Evolutionary conservation across 1,284 basidiomycete genomes (phyloP).

Genomic region (Pulchroboletus neoregius): DNA sequence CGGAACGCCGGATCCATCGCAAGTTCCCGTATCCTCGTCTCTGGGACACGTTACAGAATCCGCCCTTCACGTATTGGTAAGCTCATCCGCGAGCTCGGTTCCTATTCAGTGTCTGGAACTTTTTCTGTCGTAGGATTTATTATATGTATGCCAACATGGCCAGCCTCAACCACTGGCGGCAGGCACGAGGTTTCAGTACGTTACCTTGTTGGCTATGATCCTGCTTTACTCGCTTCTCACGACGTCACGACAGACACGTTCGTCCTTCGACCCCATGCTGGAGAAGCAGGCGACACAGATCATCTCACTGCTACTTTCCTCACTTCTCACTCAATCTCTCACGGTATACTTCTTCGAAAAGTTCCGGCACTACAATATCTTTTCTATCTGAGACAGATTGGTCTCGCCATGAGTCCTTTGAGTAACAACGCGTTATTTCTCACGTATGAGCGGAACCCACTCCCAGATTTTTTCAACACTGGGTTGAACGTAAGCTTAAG

Average conservation of each 20-base stretch:
- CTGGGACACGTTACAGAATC: constrained; percentile 89
- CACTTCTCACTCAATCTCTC: constrained; percentile 96
- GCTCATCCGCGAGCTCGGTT: constrained; percentile 17
- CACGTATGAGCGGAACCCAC: constrained; percentile 95
- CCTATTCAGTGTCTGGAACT: neutral
- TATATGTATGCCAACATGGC: constrained; percentile 98
- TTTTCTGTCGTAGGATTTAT: constrained; percentile 66
- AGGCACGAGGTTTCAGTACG: constrained; percentile 86
- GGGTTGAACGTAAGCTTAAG: constrained; percentile 96
- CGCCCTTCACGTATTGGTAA: constrained; percentile 93
- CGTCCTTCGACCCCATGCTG: constrained; percentile 94
- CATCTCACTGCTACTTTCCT: constrained; percentile 96
- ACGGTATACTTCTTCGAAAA: constrained; percentile 96
- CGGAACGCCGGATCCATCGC: constrained; percentile 86
- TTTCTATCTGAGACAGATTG: constrained; percentile 96
- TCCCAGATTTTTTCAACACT: constrained; percentile 95
- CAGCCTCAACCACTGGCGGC: constrained; percentile 92
- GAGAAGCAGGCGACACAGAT: constrained; percentile 98
- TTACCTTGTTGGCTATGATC: constrained; percentile 12
- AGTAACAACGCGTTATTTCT: constrained; percentile 98
- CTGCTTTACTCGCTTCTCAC: neutral
- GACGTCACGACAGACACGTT: constrained; percentile 75
- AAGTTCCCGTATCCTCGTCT: constrained; percentile 94
- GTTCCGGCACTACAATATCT: constrained; percentile 92
- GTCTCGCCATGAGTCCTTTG: constrained; percentile 96